Evolutionary conservation across 2,329 filamentous ascomycete species (phyloP).

Genomic region (Beauveria pseudobassiana): DNA sequence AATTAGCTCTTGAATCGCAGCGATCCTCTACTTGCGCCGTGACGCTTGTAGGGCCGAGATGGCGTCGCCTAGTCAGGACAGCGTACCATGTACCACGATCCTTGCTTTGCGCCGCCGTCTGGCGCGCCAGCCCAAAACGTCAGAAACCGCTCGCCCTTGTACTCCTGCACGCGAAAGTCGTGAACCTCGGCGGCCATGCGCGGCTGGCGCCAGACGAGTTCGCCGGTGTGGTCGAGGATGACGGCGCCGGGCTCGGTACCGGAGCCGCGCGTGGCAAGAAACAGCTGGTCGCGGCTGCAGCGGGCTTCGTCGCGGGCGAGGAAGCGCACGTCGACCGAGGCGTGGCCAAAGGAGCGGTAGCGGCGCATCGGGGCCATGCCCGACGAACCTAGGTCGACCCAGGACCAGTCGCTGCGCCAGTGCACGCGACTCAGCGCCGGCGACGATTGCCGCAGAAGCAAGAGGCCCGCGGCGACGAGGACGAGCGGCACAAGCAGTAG

Average conservation of each 20-base stretch:
- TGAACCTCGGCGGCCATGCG: constrained; percentile 9
- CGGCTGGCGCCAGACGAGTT: constrained; percentile 23
- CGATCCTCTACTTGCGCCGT: background rate
- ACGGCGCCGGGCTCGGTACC: constrained; percentile 11
- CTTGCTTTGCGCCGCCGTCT: constrained; percentile 36
- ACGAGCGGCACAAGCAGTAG: background rate
- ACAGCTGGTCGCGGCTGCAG: constrained; percentile 9
- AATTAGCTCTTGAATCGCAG: background rate
- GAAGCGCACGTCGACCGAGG: constrained; percentile 9
- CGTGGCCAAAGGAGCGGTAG: constrained; percentile 10
- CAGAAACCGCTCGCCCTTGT: constrained; percentile 13
- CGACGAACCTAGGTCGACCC: constrained; percentile 8
- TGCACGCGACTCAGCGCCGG: constrained; percentile 1
- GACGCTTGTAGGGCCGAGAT: background rate
- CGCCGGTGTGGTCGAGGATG: constrained; percentile 19
- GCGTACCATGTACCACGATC: constrained; percentile 36
- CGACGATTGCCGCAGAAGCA: background rate
- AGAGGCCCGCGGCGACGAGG: background rate
- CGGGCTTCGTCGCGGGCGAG: constrained; percentile 2
- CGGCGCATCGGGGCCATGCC: constrained; percentile 9
- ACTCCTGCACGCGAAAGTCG: constrained; percentile 17
- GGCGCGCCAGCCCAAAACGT: constrained; percentile 30
- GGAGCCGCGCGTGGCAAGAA: constrained; percentile 10
- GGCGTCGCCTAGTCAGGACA: background rate
- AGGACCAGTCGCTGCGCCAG: constrained; percentile 12